A percentile compares a stretch with the other conserved stretches of the same genome.
These are phyloP conservation scores for Aspergillus panamensis DNA, from an alignment of 495 filamentous ascomycete genomes.

Conservation along the genomic window DNA sequence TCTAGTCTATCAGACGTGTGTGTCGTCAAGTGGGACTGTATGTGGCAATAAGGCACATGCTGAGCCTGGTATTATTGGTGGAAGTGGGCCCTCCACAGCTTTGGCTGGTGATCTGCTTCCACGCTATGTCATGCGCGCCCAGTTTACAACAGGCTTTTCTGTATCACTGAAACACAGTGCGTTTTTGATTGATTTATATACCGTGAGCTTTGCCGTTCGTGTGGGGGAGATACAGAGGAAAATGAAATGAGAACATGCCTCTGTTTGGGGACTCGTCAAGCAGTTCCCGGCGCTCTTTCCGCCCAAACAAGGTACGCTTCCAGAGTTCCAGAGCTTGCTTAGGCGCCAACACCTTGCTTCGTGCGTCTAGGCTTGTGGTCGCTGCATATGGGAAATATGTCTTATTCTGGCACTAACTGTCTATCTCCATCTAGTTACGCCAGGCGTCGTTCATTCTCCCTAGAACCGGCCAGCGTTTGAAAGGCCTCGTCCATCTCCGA, in stretches of 20 bases:
- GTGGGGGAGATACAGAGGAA: constrained; percentile 2
- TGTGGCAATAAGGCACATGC: constrained; percentile 10
- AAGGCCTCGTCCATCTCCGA: constrained; percentile 47
- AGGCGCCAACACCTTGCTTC: constrained; percentile 5
- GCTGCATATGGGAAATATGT: neutral
- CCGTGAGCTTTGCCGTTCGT: neutral
- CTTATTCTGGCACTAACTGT: neutral
- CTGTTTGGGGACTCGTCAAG: constrained; percentile 32
- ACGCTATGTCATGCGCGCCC: constrained; percentile 9
- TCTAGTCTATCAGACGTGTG: neutral
- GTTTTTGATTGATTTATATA: neutral
- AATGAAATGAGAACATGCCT: constrained; percentile 29
- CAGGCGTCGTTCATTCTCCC: constrained; percentile 53
- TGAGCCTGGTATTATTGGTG: neutral
- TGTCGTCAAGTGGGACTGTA: neutral
- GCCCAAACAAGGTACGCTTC: constrained; percentile 32
- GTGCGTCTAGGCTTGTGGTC: neutral
- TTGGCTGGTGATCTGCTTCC: constrained; percentile 1
- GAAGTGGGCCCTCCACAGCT: neutral
- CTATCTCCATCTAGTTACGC: constrained; percentile 38
- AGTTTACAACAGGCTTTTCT: neutral
- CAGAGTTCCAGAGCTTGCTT: neutral
- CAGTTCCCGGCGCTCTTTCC: constrained; percentile 40
- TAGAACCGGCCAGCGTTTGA: constrained; percentile 51
- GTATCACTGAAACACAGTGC: neutral